These are phyloP conservation scores for Boletus reticuloceps DNA, from an alignment of 768 basidiomycete genomes.

Conservation along the genomic window DNA sequence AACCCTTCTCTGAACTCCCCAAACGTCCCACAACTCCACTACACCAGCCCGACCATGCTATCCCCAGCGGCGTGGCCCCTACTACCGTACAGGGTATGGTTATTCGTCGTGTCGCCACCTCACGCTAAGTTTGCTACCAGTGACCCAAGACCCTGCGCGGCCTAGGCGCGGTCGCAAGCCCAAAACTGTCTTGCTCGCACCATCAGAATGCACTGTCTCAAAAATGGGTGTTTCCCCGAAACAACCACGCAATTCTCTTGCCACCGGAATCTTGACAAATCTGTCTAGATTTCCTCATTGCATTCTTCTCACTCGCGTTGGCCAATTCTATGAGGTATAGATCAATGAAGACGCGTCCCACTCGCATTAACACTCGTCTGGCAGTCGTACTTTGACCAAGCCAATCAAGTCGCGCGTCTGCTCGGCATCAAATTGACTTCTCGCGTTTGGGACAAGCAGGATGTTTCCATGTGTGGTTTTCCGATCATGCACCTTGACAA, in stretches of 20 bases:
- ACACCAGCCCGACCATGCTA: neutral
- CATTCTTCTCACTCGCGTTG: constrained; percentile 86
- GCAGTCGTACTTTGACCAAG: constrained; percentile 95
- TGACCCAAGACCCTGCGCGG: neutral
- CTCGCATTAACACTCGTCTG: constrained; percentile 3
- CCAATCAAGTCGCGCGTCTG: constrained; percentile 68
- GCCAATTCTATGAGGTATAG: constrained; percentile 90
- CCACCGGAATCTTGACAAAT: constrained; percentile 69
- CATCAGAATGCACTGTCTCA: neutral
- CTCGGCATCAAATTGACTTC: constrained; percentile 83
- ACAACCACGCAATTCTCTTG: constrained; percentile 50
- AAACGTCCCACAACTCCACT: constrained; percentile 23
- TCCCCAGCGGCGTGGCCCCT: neutral
- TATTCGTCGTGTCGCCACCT: neutral
- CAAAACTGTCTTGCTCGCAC: neutral
- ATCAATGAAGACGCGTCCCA: neutral
- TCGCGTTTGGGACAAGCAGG: constrained; percentile 66
- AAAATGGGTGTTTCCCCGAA: constrained; percentile 4
- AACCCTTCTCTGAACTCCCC: constrained; percentile 60
- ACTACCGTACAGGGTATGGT: constrained; percentile 5
- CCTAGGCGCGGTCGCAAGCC: constrained; percentile 21
- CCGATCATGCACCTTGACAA: constrained; percentile 83
- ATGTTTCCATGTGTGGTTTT: constrained; percentile 88
- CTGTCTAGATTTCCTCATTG: constrained; percentile 80
- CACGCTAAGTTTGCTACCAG: neutral